Evolutionary conservation across 768 basidiomycete genomes (phyloP).

Genomic region (Basidioascus undulatus): DNA sequence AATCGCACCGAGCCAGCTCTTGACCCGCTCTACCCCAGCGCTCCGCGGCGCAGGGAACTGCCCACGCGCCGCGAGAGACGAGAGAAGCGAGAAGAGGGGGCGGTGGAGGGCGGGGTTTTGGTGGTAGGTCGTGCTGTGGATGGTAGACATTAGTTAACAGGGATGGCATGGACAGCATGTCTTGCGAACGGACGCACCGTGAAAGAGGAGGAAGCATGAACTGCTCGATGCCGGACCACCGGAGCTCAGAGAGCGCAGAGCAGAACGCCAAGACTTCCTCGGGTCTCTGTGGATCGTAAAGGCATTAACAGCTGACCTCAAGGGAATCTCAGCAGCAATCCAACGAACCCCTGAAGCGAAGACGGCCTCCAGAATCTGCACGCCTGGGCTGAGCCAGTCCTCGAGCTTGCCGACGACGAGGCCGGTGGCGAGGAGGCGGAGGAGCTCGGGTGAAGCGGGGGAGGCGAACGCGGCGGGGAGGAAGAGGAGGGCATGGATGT

Average conservation of each 20-base stretch:
- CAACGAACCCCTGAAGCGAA: conserved; percentile 13
- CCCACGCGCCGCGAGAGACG: conserved; percentile 15
- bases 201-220: conserved; percentile 13
- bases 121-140: conserved; percentile 7
- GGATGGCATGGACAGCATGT: background rate
- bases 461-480: conserved; percentile 1
- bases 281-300: conserved; percentile 1
- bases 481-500: conserved; percentile 6
- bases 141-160: background rate
- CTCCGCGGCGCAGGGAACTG: conserved; percentile 9
- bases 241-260: conserved; percentile 13
- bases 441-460: conserved; percentile 9
- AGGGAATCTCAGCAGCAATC: background rate
- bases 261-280: conserved; percentile 3
- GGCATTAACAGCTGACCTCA: background rate
- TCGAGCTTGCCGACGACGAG: conserved; percentile 16
- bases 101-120: conserved; percentile 3
- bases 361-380: conserved; percentile 12
- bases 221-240: conserved; percentile 18
- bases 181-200: background rate
- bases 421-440: conserved; percentile 15
- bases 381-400: conserved; percentile 16
- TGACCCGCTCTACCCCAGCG: background rate
- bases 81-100: conserved; percentile 16
- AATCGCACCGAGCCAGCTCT: conserved; percentile 6